Conservation (phyloP, 768 basidiomycete species). For the Pisolithus sp. region DNA sequence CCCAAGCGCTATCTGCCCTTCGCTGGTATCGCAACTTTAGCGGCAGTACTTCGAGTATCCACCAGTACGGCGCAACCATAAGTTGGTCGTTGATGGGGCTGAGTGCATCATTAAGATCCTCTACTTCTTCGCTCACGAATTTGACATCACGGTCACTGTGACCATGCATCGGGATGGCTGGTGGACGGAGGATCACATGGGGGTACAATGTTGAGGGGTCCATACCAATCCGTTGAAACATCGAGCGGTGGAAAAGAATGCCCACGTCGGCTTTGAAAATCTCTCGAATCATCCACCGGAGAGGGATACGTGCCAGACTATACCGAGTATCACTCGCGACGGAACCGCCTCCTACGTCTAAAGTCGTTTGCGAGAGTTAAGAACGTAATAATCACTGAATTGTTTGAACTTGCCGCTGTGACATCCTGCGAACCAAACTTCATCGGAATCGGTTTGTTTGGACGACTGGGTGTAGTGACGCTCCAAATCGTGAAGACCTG, state of each 20-base stretch:
- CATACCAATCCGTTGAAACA: slow-evolving; percentile 39
- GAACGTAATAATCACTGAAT: no score
- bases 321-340: slow-evolving; percentile 50
- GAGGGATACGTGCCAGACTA: slow-evolving; percentile 60
- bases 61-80: slow-evolving; percentile 44
- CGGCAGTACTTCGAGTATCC: slow-evolving; percentile 57
- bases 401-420: slow-evolving; percentile 49
- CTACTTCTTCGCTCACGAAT: no score
- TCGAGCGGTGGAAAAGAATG: slow-evolving; percentile 48
- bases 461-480: slow-evolving; percentile 29
- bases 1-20: slow-evolving; percentile 16
- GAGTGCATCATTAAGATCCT: slow-evolving; percentile 52
- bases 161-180: slow-evolving; percentile 15
- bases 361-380: neutral
- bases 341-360: slow-evolving; percentile 52
- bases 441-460: slow-evolving; percentile 51
- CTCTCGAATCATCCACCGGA: slow-evolving; percentile 75
- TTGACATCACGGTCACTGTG: neutral
- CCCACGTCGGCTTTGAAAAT: slow-evolving; percentile 50
- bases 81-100: slow-evolving; percentile 54
- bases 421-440: slow-evolving; percentile 78
- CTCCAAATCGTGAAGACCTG: slow-evolving; percentile 30
- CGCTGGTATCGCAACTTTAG: slow-evolving; percentile 23
- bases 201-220: slow-evolving; percentile 38
- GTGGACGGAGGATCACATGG: slow-evolving; percentile 36